Evolutionary conservation across 805 yeast species (phyloP).

Genomic region (Sungouiozyma ichnusensis): DNA sequence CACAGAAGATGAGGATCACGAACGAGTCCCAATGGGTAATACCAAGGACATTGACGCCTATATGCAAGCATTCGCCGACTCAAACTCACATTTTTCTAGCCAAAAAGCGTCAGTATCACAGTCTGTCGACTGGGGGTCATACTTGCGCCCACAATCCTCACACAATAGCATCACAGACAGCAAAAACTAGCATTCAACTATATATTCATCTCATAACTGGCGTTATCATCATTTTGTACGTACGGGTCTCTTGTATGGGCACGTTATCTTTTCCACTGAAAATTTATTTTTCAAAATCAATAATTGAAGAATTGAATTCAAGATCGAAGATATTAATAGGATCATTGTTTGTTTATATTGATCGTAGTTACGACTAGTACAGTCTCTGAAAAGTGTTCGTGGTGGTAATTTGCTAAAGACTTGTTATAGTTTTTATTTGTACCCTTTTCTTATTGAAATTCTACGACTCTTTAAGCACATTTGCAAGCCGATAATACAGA

Average conservation of each 20-base stretch:
- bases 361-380: not conserved
- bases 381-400: not conserved
- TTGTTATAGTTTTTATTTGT: not conserved
- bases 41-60: conserved; percentile 2
- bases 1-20: conserved; percentile 15
- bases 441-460: not conserved
- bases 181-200: not conserved
- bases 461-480: not conserved
- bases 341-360: not conserved
- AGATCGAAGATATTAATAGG: no score
- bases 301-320: not conserved
- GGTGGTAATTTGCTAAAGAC: not conserved
- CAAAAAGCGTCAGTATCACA: not conserved
- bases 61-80: conserved; percentile 20
- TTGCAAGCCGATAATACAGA: not conserved
- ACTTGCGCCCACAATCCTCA: not conserved
- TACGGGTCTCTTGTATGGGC: no score
- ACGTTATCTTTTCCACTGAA: no score
- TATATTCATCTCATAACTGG: not conserved
- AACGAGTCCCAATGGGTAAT: conserved; percentile 1
- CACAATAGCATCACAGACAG: not conserved
- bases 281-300: not conserved
- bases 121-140: not conserved
- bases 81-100: conserved; percentile 7
- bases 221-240: not conserved